Conservation (phyloP, 1,139 yeast genomes). For the Taphrina sp. region DNA sequence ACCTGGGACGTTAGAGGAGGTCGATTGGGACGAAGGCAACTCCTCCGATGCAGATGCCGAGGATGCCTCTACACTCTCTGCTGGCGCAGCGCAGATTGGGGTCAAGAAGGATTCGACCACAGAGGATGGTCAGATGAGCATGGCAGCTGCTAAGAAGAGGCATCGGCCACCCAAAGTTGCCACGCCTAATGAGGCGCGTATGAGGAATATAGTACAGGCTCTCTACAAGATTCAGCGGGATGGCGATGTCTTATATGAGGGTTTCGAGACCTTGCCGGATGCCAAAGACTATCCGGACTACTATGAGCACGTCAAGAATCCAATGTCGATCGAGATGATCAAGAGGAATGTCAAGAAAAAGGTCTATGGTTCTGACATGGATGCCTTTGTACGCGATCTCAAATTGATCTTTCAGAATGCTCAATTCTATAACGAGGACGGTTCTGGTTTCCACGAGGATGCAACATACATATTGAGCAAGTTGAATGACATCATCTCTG, state of each 20-base stretch:
- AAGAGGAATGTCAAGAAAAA: slow-evolving; percentile 82
- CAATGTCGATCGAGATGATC: slow-evolving; percentile 78
- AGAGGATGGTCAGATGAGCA: slow-evolving; percentile 4
- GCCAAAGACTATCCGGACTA: slow-evolving; percentile 64
- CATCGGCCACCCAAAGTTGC: slow-evolving; percentile 33
- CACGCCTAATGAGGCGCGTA: slow-evolving; percentile 34
- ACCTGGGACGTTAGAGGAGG: slow-evolving; percentile 60
- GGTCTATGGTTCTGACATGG: slow-evolving; percentile 60
- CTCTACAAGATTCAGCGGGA: slow-evolving; percentile 14
- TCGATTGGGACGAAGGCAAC: slow-evolving; percentile 39
- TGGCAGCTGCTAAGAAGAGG: slow-evolving; percentile 18
- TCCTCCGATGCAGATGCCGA: slow-evolving; percentile 44
- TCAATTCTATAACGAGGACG: slow-evolving; percentile 62
- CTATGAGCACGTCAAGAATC: slow-evolving; percentile 61
- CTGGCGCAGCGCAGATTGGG: slow-evolving; percentile 36
- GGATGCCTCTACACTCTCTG: slow-evolving; percentile 43
- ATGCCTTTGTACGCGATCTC: slow-evolving; percentile 72
- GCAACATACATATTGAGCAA: slow-evolving; percentile 61
- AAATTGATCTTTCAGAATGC: slow-evolving; percentile 72
- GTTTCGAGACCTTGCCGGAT: slow-evolving; percentile 84
- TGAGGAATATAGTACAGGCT: slow-evolving; percentile 27
- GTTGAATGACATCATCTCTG: slow-evolving; percentile 60
- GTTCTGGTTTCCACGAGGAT: slow-evolving; percentile 58
- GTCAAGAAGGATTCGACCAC: slow-evolving; percentile 28
- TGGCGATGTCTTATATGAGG: slow-evolving; percentile 38